Percentiles rank a stretch among this genome's conserved stretches.
Conservation (phyloP, 2,329 filamentous ascomycete species). For the Fragosphaeria purpurea region DNA sequence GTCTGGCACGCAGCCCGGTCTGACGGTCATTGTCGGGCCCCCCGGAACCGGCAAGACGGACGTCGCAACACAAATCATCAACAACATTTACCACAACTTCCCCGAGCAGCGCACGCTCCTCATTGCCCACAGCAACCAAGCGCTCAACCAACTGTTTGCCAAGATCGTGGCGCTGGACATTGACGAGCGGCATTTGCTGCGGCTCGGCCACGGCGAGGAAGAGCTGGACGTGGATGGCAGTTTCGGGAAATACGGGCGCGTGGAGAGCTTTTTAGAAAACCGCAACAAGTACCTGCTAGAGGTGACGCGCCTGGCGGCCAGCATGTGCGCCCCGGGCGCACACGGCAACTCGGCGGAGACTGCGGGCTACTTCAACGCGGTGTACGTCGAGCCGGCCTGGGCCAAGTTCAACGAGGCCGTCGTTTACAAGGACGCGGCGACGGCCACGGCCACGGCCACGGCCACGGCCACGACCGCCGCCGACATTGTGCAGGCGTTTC, state of each 20-base stretch:
- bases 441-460: constrained; percentile 16
- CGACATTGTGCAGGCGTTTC: constrained; percentile 65
- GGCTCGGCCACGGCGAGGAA: constrained; percentile 90
- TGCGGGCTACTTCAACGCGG: constrained; percentile 89
- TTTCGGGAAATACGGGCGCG: constrained; percentile 89
- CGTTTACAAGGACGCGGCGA: constrained; percentile 14
- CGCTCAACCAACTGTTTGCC: constrained; percentile 91
- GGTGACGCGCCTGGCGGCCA: constrained; percentile 75
- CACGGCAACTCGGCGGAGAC: constrained; percentile 95
- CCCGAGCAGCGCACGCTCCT: constrained; percentile 83
- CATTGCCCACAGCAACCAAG: constrained; percentile 95
- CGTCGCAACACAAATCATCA: constrained; percentile 96
- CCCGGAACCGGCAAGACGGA: constrained; percentile 99
- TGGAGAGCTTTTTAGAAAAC: constrained; percentile 91
- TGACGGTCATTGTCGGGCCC: constrained; percentile 89
- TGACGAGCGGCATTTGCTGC: constrained; percentile 84
- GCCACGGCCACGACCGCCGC: constrained; percentile 45
- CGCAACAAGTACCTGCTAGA: constrained; percentile 68
- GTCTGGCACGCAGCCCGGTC: constrained; percentile 85
- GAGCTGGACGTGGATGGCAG: constrained; percentile 77
- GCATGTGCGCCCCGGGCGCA: constrained; percentile 80
- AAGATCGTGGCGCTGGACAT: constrained; percentile 97
- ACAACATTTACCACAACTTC: constrained; percentile 98
- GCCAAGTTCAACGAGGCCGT: constrained; percentile 65
- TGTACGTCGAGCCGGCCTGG: constrained; percentile 86